These are phyloP conservation scores for Tripterygium wilfordii DNA, from an alignment of 177 flowering plant species.

Conservation along the genomic window DNA sequence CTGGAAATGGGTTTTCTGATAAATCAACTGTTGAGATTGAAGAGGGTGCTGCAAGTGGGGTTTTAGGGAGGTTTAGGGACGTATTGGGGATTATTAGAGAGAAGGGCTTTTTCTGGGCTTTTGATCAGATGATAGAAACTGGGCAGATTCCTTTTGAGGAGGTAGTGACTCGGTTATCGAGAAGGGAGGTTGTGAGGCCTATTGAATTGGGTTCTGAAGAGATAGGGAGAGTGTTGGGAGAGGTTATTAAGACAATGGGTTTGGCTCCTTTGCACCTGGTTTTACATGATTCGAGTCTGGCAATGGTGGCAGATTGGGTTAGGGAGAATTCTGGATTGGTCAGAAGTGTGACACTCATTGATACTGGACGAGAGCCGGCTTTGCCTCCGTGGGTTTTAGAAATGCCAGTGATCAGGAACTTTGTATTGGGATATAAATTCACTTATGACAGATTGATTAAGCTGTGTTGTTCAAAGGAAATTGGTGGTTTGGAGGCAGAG, in stretches of 20 bases:
- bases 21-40: constrained; percentile 44
- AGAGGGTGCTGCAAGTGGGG: constrained; percentile 32
- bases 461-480: constrained; percentile 43
- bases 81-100: constrained; percentile 58
- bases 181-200: constrained; percentile 32
- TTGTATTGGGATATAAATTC: constrained; percentile 41
- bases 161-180: constrained; percentile 23
- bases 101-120: constrained; percentile 95
- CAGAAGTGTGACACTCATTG: constrained; percentile 70
- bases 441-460: constrained; percentile 39
- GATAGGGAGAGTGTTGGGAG: constrained; percentile 63
- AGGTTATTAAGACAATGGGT: constrained; percentile 62
- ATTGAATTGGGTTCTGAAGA: constrained; percentile 56
- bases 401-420: constrained; percentile 58
- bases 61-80: constrained; percentile 47
- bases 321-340: constrained; percentile 39
- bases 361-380: constrained; percentile 41
- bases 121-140: constrained; percentile 77
- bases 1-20: constrained; percentile 92
- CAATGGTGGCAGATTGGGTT: constrained; percentile 61
- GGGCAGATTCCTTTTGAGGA: constrained; percentile 75
- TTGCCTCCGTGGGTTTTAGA: constrained; percentile 62
- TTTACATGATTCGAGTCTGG: constrained; percentile 80
- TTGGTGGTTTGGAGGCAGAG: constrained; percentile 34
- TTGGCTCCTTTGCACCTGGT: constrained; percentile 78